These are phyloP conservation scores for Gamarada debralockiae DNA, from an alignment of 495 filamentous ascomycete genomes.

Conservation along the genomic window DNA sequence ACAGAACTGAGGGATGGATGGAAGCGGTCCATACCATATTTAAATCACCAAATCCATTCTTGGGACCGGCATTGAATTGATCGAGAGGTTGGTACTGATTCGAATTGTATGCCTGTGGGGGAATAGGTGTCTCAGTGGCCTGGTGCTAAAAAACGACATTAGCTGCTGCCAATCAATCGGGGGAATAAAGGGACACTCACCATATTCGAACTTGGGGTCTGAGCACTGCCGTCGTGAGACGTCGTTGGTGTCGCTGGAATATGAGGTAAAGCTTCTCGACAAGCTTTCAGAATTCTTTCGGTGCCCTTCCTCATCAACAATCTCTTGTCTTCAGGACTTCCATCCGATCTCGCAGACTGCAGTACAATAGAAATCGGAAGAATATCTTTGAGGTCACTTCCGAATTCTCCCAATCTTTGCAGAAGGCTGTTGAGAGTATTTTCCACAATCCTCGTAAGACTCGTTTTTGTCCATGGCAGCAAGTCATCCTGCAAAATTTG, in stretches of 20 bases:
- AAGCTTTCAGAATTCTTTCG: constrained; percentile 13
- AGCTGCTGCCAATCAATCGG: too few species aligned
- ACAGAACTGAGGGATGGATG: background rate
- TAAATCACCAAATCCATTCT: background rate
- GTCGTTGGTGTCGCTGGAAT: too few species aligned
- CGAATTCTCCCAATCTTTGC: constrained; percentile 18
- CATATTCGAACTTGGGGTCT: too few species aligned
- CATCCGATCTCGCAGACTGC: constrained; percentile 17
- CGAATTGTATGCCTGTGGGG: too few species aligned
- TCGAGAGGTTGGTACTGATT: too few species aligned
- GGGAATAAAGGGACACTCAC: too few species aligned
- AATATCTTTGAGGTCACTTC: constrained; percentile 22
- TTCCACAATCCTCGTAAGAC: constrained; percentile 19
- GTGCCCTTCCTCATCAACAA: constrained; percentile 16
- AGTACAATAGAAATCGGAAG: constrained; percentile 17
- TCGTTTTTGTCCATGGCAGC: constrained; percentile 9
- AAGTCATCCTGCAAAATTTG: background rate
- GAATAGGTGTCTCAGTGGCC: too few species aligned
- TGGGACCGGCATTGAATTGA: too few species aligned
- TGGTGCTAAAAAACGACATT: too few species aligned
- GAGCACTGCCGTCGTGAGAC: too few species aligned
- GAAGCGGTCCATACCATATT: background rate
- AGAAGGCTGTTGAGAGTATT: constrained; percentile 19
- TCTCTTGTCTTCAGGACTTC: constrained; percentile 12
- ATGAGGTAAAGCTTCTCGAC: background rate